Percentiles rank a stretch among this genome's conserved stretches.
phyloP scores from a whole-genome alignment of 495 filamentous ascomycete genomes.

The Penicilliopsis zonata region DNA sequence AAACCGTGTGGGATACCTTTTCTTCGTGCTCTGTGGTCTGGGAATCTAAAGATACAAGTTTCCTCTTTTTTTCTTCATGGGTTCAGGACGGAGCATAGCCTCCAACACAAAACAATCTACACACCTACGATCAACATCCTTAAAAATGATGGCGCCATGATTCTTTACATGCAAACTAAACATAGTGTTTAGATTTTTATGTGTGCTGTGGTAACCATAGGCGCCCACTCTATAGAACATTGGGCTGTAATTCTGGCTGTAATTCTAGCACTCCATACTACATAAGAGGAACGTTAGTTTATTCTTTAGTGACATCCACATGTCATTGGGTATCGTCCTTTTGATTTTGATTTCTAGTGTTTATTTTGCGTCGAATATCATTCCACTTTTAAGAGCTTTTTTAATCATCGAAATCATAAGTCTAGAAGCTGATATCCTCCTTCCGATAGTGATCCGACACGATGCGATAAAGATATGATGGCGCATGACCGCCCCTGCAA shows the following conservation, averaged over 20 bases:
- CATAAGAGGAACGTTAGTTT: too few species aligned
- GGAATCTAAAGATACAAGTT: constrained; percentile 18
- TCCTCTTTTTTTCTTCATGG: constrained; percentile 1
- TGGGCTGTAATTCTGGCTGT: too few species aligned
- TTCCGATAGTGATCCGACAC: constrained; percentile 75
- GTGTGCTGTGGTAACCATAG: too few species aligned
- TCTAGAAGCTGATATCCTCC: constrained; percentile 59
- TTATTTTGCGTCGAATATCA: neutral
- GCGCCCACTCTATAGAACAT: too few species aligned
- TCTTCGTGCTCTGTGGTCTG: constrained; percentile 23
- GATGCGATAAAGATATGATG: constrained; percentile 68
- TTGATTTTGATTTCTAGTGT: constrained; percentile 1
- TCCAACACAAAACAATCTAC: constrained; percentile 13
- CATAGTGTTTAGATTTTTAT: neutral
- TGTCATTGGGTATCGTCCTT: constrained; percentile 1
- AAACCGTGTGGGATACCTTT: constrained; percentile 11
- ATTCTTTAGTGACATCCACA: too few species aligned
- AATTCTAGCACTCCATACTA: too few species aligned
- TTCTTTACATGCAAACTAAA: constrained; percentile 9
- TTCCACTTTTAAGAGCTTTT: too few species aligned
- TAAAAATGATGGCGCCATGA: constrained; percentile 37
- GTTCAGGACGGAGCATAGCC: constrained; percentile 14
- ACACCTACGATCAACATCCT: constrained; percentile 33
- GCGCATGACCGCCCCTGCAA: constrained; percentile 63
- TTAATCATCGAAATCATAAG: too few species aligned